phyloP scores from a whole-genome alignment of 305 asterid species.

The Fraxinus ornus region DNA sequence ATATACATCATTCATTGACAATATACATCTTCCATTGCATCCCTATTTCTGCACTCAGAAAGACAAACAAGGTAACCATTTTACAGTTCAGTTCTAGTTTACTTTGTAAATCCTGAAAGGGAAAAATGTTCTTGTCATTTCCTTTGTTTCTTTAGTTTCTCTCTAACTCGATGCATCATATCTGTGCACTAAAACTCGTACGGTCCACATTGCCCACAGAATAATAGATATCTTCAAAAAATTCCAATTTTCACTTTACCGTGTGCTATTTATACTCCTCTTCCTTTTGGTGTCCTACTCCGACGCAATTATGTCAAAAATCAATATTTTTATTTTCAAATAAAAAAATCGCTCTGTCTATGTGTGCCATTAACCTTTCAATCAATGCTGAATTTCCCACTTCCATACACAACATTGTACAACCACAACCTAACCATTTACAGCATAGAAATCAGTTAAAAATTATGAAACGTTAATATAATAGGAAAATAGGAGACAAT shows the following conservation, averaged over 20 bases:
- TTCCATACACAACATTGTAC: neutral
- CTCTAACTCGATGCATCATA: neutral
- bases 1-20: too few relatives aligned
- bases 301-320: neutral
- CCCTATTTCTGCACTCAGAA: neutral
- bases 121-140: neutral
- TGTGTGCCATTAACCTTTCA: neutral
- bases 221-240: slow-evolving; percentile 1
- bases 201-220: slow-evolving; percentile 11
- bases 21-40: neutral
- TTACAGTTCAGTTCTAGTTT: neutral
- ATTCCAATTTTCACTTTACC: neutral
- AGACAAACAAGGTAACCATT: neutral
- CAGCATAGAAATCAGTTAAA: neutral
- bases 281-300: neutral
- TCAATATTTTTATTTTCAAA: neutral
- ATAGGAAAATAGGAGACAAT: slow-evolving; percentile 10
- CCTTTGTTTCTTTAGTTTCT: neutral
- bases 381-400: neutral
- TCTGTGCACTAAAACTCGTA: neutral
- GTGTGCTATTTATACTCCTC: neutral
- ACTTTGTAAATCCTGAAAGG: neutral
- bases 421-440: neutral
- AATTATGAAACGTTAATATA: neutral
- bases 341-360: neutral